A percentile compares a stretch with the other conserved stretches of the same genome.
Conservation (phyloP, 2,329 filamentous ascomycete species). For the Xylaria polymorpha region DNA sequence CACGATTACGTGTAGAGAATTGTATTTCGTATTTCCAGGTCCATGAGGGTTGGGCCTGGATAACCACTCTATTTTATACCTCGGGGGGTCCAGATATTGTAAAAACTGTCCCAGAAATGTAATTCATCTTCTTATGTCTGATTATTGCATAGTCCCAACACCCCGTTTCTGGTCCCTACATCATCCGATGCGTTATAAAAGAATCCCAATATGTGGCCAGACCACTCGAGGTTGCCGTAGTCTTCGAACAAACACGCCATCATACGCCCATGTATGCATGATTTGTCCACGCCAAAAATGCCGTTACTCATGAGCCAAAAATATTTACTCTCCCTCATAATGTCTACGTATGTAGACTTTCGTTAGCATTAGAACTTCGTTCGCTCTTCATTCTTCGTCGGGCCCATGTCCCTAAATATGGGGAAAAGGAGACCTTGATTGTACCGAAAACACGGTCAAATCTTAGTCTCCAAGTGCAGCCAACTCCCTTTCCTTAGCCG, state of each 20-base stretch:
- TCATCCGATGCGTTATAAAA: conserved; percentile 5
- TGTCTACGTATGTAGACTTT: neutral
- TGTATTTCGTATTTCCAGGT: neutral
- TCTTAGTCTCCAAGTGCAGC: conserved; percentile 59
- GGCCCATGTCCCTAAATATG: neutral
- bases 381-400: conserved; percentile 1
- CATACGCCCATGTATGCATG: conserved; percentile 33
- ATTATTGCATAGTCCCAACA: neutral
- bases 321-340: neutral
- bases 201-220: conserved; percentile 1
- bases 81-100: neutral
- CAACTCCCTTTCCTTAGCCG: conserved; percentile 79
- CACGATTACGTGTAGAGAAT: neutral
- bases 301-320: conserved; percentile 14
- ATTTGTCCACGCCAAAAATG: conserved; percentile 16
- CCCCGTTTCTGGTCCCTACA: neutral
- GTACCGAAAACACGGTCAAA: neutral
- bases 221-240: neutral
- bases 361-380: conserved; percentile 7
- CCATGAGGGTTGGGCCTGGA: neutral
- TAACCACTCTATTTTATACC: neutral
- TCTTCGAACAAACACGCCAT: conserved; percentile 11
- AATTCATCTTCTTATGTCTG: neutral
- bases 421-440: neutral
- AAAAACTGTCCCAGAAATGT: neutral